phyloP scores from a whole-genome alignment of 1,284 basidiomycete species.

The Coniferiporia sulphurascens region DNA sequence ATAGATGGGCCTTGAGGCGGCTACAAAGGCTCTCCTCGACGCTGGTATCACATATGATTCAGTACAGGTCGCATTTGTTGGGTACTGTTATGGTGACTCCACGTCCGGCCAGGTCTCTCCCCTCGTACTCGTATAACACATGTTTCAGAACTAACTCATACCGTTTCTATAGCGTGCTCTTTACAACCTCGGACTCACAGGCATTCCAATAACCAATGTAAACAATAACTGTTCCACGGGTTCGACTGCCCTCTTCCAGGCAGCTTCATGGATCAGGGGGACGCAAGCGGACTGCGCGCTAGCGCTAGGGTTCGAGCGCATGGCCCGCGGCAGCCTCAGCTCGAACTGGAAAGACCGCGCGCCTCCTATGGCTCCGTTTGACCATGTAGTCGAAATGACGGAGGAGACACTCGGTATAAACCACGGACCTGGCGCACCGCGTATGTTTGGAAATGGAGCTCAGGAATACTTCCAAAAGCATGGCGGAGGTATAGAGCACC shows the following conservation, averaged over 20 bases:
- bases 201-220: conserved; percentile 83
- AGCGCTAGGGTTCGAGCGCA: conserved; percentile 85
- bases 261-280: conserved; percentile 62
- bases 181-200: conserved; percentile 83
- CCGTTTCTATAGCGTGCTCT: conserved; percentile 52
- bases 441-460: conserved; percentile 77
- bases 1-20: conserved; percentile 78
- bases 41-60: conserved; percentile 81
- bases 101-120: conserved; percentile 68
- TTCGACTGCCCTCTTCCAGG: conserved; percentile 68
- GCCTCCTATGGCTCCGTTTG: conserved; percentile 50
- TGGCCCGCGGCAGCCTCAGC: conserved; percentile 74
- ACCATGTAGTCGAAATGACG: conserved; percentile 42
- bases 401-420: conserved; percentile 56
- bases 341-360: conserved; percentile 69
- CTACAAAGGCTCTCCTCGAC: conserved; percentile 81
- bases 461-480: conserved; percentile 76
- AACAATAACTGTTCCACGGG: conserved; percentile 85
- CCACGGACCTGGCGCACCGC: conserved; percentile 64
- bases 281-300: conserved; percentile 73
- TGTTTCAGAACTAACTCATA: not conserved
- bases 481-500: conserved; percentile 62
- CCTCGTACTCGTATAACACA: not conserved
- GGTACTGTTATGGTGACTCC: conserved; percentile 77
- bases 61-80: conserved; percentile 74